Conservation (phyloP, 129 eudicot species). For the Helianthus tuberosus region DNA sequence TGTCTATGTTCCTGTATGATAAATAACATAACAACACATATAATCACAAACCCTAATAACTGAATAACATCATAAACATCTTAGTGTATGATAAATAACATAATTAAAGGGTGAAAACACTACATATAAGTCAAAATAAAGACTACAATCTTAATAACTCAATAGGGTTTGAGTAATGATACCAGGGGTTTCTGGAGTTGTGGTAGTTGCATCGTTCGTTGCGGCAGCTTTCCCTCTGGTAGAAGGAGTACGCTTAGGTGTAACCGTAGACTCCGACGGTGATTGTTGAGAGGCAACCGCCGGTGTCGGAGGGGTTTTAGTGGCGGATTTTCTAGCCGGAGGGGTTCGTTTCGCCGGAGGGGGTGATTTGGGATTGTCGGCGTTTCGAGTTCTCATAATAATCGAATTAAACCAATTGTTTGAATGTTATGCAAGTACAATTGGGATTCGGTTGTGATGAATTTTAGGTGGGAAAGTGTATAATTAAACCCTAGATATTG, state of each 20-base stretch:
- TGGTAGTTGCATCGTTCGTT: constrained; percentile 18
- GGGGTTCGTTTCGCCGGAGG: constrained; percentile 53
- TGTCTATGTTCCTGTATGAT: too few species aligned
- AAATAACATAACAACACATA: neutral
- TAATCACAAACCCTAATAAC: constrained; percentile 3
- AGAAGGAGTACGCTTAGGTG: constrained; percentile 39
- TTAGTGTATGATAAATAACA: too few species aligned
- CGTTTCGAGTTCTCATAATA: constrained; percentile 64
- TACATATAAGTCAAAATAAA: neutral
- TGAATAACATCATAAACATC: constrained; percentile 1
- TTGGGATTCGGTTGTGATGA: neutral
- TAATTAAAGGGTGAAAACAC: neutral
- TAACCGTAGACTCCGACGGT: constrained; percentile 22
- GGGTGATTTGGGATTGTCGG: constrained; percentile 48
- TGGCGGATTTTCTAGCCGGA: constrained; percentile 47
- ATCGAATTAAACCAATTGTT: neutral
- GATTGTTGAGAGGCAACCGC: neutral
- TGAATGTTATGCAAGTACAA: neutral
- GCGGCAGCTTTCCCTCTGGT: constrained; percentile 36
- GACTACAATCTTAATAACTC: neutral
- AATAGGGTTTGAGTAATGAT: too few species aligned
- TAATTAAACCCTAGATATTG: constrained; percentile 29
- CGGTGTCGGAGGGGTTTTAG: constrained; percentile 47
- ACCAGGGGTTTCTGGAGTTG: constrained; percentile 13
- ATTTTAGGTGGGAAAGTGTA: neutral